phyloP scores from a whole-genome alignment of 2,329 filamentous ascomycete genomes.

The Verticillium albo-atrum region DNA sequence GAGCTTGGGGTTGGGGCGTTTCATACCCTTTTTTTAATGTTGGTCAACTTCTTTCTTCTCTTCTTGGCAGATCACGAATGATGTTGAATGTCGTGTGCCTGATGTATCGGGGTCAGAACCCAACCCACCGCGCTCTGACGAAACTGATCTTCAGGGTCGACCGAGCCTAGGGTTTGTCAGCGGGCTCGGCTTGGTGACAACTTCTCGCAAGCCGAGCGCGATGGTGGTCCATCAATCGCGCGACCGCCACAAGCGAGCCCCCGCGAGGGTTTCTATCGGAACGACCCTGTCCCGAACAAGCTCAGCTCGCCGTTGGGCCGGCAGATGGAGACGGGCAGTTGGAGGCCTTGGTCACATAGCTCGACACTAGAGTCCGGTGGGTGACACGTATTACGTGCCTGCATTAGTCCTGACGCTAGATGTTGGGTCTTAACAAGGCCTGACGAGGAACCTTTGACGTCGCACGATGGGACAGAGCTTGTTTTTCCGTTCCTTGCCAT shows the following conservation, averaged over 20 bases:
- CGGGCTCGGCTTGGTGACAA: not conserved
- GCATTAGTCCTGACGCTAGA: too few relatives aligned
- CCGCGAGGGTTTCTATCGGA: not conserved
- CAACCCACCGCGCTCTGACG: too few relatives aligned
- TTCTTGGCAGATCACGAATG: too few relatives aligned
- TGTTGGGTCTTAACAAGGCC: too few relatives aligned
- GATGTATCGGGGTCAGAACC: too few relatives aligned
- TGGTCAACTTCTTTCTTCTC: too few relatives aligned
- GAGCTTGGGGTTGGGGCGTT: not conserved
- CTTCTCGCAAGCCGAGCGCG: too few relatives aligned
- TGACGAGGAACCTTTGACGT: not conserved
- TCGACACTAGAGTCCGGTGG: not conserved
- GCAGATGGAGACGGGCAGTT: not conserved
- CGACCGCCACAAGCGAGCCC: not conserved
- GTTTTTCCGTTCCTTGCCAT: not conserved
- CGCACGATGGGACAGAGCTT: too few relatives aligned
- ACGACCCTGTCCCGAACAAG: not conserved
- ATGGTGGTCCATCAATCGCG: not conserved
- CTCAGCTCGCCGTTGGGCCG: not conserved
- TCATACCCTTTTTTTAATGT: not conserved
- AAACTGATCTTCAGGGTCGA: too few relatives aligned
- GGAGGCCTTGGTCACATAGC: not conserved
- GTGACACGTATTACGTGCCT: not conserved
- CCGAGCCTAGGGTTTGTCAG: not conserved
- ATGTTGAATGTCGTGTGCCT: too few relatives aligned